Evolutionary conservation across 495 filamentous ascomycete species (phyloP), one percentile per base, ranked within the genome.

Genomic region (Cetradonia linearis): DNA sequence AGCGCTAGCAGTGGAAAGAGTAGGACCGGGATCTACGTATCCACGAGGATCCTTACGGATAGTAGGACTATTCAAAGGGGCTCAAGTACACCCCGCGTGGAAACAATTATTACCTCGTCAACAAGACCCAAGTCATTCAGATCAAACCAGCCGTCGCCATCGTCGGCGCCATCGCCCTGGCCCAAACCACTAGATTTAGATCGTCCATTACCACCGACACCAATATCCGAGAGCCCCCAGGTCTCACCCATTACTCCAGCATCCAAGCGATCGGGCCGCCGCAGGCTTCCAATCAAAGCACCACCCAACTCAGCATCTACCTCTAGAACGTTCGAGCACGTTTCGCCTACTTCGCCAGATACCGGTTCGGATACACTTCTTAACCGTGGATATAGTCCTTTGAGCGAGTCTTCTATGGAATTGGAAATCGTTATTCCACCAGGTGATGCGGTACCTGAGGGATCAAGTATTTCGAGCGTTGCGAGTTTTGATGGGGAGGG

Each of bases 161-260:
- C 42, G n/a, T n/a, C n/a, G n/a, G n/a, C n/a, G 20, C 42, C 20
- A 23, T 46, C 42, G 10, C 20, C 42, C 20, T 18, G 28, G 13
- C 61, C 33, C 18, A 47, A n/a, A 37, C 9, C 46, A 10, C 27
- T 63, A 20, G 48, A 59, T 34, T 30, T 54, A 14, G 18, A 63
- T 16, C 25, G 56, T 6, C 57, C 61, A 5, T 55, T 63, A 30
- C 56, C 61, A n/a, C 61, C 61, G 14, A 59, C 46, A 33, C 61
- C 55, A 20, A 63, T 63, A 0, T 59, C 56, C 0, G 61, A 63
- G 18, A 63, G 48, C 56, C 61, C 61, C 3, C 56, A 59, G 30
- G 5, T 59, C 0, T 63, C 48, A 8, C 61, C 61, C 14, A 28
- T 62, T 23, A 36, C 33, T n/a, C 30, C 42, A 38, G 20, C 25